Conservation (phyloP, 2,329 filamentous ascomycete species). For the Huntiella omanensis region DNA sequence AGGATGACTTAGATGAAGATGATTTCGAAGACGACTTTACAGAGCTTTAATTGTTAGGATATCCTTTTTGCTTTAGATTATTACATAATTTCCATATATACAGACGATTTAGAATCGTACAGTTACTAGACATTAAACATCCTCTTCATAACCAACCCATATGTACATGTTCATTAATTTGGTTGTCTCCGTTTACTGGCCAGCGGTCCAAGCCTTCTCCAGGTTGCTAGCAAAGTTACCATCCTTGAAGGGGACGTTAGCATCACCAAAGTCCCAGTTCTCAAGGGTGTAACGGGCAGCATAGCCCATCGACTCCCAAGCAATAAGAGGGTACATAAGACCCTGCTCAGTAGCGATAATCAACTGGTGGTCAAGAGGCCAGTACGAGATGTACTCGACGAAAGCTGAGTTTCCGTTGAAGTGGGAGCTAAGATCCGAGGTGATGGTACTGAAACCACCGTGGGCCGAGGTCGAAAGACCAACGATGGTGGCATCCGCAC, state of each 20-base stretch:
- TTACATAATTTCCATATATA: neutral
- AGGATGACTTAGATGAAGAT: neutral
- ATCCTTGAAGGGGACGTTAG: conserved; percentile 23
- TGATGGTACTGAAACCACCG: conserved; percentile 18
- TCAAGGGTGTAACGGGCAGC: conserved; percentile 20
- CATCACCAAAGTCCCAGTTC: conserved; percentile 22
- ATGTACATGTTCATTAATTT: neutral
- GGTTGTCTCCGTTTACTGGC: neutral
- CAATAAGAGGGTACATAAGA: conserved; percentile 21
- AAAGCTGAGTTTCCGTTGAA: conserved; percentile 13
- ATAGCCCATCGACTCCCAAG: conserved; percentile 23
- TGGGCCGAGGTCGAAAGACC: conserved; percentile 22
- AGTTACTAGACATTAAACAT: neutral
- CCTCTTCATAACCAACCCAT: neutral
- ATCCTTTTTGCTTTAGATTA: neutral
- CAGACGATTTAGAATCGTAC: neutral
- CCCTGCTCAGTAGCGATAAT: conserved; percentile 20
- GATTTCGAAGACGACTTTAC: neutral
- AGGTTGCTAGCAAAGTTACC: conserved; percentile 15
- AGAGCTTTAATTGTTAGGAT: neutral
- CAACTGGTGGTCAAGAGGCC: conserved; percentile 18
- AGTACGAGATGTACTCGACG: conserved; percentile 19
- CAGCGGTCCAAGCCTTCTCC: conserved; percentile 7
- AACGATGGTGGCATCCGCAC: conserved; percentile 17
- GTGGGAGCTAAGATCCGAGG: conserved; percentile 1